Base-by-base conservation (phyloP, 768 basidiomycete genomes). In the Lentinus tigrinus region DNA sequence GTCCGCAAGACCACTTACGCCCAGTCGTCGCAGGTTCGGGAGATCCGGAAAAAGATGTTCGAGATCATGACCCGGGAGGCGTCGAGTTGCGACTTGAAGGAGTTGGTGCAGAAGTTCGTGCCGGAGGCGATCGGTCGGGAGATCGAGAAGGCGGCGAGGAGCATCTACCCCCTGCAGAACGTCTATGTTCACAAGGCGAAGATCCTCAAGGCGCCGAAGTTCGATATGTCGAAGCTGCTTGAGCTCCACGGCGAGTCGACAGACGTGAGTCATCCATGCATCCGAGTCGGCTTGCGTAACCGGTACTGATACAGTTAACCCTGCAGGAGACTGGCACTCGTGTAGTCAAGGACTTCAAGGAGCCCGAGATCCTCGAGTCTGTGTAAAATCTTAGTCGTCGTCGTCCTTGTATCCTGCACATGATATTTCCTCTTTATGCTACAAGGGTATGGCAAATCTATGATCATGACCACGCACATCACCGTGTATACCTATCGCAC, bases 1-100 rank as follows among this genome's bases (percentile, higher is more conserved):
- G 97, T 99, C 69, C 91, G 89, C 78, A 98, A 98, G 83, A 99
- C 97, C 56, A 98, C 97, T 34, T 99, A 99, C 75, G 97, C 97
- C 46, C 91, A 98, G 77, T 81, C 94, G 24, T 81, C 87, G 69
- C 97, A 99, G 78, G 86, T 98, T 67, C 87, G 93, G 65, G 96
- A 97, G 82, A 98, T 99, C 74, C 83, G 97, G 74, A 92, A 92
- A 75, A 98, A 98, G 85, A 99, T 99, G 97, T 93, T 98, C 68
- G 97, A 95, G 81, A 94, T 96, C 74, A 95, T 95, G 88, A 95
- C 86, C 56, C 87, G 95, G 63, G 97, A 99, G 78, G 92, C 95
- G 49, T 83, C 91, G 57, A 93, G 88, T 69, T 94, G 92, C 72
- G 97, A 98, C 77, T 78, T 99, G 77, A 98, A 98, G 87, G 93